Base-by-base conservation (phyloP, 2,329 filamentous ascomycete species). In the Gaeumannomyces sp. region DNA sequence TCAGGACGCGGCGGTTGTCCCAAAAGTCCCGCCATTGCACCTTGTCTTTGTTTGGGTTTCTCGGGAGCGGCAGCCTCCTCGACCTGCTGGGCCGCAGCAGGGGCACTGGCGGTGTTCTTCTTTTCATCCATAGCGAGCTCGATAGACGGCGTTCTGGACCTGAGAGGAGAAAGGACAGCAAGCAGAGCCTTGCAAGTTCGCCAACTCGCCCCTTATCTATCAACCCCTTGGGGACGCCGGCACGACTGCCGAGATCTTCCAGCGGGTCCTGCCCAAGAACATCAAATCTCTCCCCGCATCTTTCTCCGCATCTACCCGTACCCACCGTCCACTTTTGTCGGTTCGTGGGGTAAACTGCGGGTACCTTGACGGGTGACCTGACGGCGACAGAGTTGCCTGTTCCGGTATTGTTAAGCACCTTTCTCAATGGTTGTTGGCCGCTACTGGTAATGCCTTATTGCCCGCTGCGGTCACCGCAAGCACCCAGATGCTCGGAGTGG, bases 21-120 rank as follows among this genome's bases (percentile, higher is more conserved):
- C 59, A 60, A 60, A 60, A 33, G 59, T 60, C 59, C 7, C 31
- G 59, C 28, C 31, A 35, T 29, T 31, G 14, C 22, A 60, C 59
- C 59, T 60, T 60, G 59, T 35, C 29, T 2, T 60, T 27, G 19
- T 19, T 38, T 3, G 35, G 2, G 35, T 16, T 14, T 14, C 6
- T 11, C 35, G 16, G 35, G 35, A 19, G 35, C 13, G 14, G 35
- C 14, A 16, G 35, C 35, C 14, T 38, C 35, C 14, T 38, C 35
- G 35, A 19, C 14, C 35, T 38, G 35, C 35, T 38, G 35, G 35
- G 16, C 35, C 35, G 19, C 35, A 16, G 14, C 35, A 19, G 35
- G 35, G 3, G 14, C 14, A 13, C 14, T 11, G 35, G 3, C 35
- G 16, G 35, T 6, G 35, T 16, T 38, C 2, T 38, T 38, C 35